These are phyloP conservation scores for Trichothecium sympodiale DNA, from an alignment of 2,329 filamentous ascomycete species.

Conservation along the genomic window DNA sequence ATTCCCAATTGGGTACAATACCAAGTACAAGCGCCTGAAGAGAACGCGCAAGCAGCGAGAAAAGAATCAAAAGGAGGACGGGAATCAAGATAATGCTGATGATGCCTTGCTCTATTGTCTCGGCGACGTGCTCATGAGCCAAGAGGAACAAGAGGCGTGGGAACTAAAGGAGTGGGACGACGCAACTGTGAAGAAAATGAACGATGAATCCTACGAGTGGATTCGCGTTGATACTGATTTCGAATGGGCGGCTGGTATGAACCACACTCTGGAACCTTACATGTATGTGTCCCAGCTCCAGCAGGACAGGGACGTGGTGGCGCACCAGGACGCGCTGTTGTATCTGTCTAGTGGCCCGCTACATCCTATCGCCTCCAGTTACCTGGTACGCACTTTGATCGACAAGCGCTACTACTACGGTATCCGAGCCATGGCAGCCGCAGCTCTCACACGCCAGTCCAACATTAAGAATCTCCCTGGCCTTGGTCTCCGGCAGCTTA, in stretches of 20 bases:
- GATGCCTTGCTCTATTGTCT: constrained; percentile 83
- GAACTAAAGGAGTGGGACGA: constrained; percentile 78
- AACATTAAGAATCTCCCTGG: constrained; percentile 53
- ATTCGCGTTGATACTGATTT: constrained; percentile 97
- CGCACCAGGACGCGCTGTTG: constrained; percentile 67
- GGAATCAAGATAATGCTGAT: constrained; percentile 48
- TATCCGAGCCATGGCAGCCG: constrained; percentile 75
- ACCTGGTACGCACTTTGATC: constrained; percentile 80
- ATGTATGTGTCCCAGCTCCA: constrained; percentile 98
- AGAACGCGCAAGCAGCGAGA: constrained; percentile 75
- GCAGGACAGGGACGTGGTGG: constrained; percentile 92
- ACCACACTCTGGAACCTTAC: constrained; percentile 74
- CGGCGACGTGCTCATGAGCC: constrained; percentile 76
- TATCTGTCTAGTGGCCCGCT: constrained; percentile 57
- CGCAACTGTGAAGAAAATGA: constrained; percentile 84
- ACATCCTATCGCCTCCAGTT: constrained; percentile 76
- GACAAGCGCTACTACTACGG: constrained; percentile 90
- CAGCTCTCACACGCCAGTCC: constrained; percentile 67
- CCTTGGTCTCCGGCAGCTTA: constrained; percentile 74
- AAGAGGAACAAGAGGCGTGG: constrained; percentile 77
- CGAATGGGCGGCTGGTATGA: constrained; percentile 88
- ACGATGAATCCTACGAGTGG: constrained; percentile 96
- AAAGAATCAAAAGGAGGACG: constrained; percentile 54
- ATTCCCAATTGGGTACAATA: constrained; percentile 96
- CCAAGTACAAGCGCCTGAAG: constrained; percentile 96